These are phyloP conservation scores for Polyporus tsugae DNA, from an alignment of 1,284 basidiomycete genomes.

Conservation along the genomic window DNA sequence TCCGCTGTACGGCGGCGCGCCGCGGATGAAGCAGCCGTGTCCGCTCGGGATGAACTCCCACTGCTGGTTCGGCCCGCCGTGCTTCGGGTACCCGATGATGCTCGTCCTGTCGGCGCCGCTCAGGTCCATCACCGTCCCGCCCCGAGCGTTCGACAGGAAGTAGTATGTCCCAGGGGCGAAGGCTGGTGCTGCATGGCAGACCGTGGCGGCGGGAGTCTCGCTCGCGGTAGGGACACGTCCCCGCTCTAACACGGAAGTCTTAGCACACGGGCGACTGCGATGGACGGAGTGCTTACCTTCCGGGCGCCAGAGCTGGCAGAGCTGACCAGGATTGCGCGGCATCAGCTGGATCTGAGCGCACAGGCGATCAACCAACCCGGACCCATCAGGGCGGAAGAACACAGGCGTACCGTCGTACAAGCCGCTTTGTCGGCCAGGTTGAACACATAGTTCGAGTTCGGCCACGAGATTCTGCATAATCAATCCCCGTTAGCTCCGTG, in stretches of 20 bases:
- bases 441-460: conserved; percentile 37
- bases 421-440: conserved; percentile 33
- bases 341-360: conserved; percentile 34
- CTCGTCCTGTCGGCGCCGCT: conserved; percentile 57
- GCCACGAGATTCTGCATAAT: conserved; percentile 34
- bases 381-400: not conserved
- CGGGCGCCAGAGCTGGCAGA: conserved; percentile 25
- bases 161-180: conserved; percentile 38
- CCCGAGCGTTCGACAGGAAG: conserved; percentile 56
- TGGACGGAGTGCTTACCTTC: not conserved
- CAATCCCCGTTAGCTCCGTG: not conserved
- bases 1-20: conserved; percentile 40
- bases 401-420: conserved; percentile 34
- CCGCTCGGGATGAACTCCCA: conserved; percentile 55
- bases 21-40: conserved; percentile 52
- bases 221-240: conserved; percentile 10
- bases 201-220: conserved; percentile 25
- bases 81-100: conserved; percentile 56
- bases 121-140: conserved; percentile 60
- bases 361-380: too few species aligned
- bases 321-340: conserved; percentile 23
- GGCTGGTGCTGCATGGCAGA: not conserved
- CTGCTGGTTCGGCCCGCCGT: conserved; percentile 60
- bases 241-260: not conserved
- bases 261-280: not conserved